Conservation (phyloP, 2,329 filamentous ascomycete genomes). For the Aspergillus ustus region DNA sequence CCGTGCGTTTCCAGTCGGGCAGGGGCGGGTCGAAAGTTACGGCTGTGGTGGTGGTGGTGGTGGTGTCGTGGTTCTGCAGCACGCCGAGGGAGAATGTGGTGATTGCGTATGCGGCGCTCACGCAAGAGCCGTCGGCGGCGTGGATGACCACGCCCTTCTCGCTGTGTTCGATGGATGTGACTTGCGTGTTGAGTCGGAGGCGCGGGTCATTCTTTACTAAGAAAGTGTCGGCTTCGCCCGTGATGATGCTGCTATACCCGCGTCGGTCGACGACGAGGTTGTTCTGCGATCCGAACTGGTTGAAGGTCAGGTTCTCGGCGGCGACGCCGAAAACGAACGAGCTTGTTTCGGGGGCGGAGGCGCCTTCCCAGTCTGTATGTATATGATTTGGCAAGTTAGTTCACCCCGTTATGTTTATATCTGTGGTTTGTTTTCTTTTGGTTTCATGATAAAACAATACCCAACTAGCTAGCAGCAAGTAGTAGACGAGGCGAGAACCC, state of each 20-base stretch:
- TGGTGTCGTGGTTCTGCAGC: conserved; percentile 66
- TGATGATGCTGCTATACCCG: conserved; percentile 64
- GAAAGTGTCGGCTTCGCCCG: conserved; percentile 62
- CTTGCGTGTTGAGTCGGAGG: conserved; percentile 62
- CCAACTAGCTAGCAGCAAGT: too few relatives aligned
- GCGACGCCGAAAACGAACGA: conserved; percentile 61
- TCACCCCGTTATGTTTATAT: too few relatives aligned
- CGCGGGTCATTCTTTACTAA: conserved; percentile 55
- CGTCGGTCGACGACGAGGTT: conserved; percentile 66
- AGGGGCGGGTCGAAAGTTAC: conserved; percentile 63
- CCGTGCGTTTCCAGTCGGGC: conserved; percentile 67
- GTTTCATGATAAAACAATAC: too few relatives aligned
- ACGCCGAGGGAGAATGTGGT: conserved; percentile 72
- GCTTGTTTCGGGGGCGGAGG: conserved; percentile 61
- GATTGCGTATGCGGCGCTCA: conserved; percentile 66
- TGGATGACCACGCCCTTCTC: conserved; percentile 58
- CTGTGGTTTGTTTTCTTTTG: too few relatives aligned
- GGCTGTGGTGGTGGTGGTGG: too few relatives aligned
- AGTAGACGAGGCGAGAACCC: too few relatives aligned
- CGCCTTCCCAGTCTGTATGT: conserved; percentile 62
- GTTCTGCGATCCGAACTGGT: conserved; percentile 65
- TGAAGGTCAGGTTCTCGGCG: conserved; percentile 64
- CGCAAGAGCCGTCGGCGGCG: conserved; percentile 59
- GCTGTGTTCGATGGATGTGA: conserved; percentile 61
- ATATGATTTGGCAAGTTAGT: too few relatives aligned